phyloP scores from a whole-genome alignment of 768 basidiomycete species.

The Tulasnella calospora region DNA sequence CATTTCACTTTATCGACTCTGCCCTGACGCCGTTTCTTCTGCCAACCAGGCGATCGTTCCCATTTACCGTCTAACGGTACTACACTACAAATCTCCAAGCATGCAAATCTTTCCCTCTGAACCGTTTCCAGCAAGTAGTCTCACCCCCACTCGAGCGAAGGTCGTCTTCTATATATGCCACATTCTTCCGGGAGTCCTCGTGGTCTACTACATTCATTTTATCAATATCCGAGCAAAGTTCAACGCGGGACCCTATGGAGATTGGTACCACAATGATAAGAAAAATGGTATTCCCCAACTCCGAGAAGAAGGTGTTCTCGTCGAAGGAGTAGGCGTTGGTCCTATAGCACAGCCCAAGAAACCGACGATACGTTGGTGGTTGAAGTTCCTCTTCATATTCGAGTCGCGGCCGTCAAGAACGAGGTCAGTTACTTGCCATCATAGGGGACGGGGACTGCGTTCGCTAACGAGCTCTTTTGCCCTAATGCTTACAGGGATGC shows the following conservation, averaged over 20 bases:
- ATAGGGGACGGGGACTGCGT: no score
- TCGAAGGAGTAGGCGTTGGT: not conserved
- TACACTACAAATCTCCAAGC: not conserved
- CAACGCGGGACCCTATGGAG: constrained; percentile 18
- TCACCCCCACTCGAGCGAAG: not conserved
- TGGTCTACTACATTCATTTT: not conserved
- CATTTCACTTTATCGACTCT: no score
- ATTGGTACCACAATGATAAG: not conserved
- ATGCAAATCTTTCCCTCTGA: not conserved
- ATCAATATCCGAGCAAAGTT: constrained; percentile 3
- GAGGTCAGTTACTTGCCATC: no score
- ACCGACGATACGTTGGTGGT: not conserved
- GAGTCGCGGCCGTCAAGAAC: not conserved
- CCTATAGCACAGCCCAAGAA: not conserved
- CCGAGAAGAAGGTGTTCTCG: not conserved
- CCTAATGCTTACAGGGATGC: not conserved
- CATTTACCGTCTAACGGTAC: not conserved
- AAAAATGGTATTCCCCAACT: not conserved
- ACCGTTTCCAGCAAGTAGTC: not conserved
- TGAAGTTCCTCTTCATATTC: not conserved
- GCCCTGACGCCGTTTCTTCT: not conserved
- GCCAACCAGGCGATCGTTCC: not conserved
- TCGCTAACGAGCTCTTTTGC: not conserved
- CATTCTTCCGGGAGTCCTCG: not conserved
- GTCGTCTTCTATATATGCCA: constrained; percentile 17